Conservation (phyloP, 2,329 filamentous ascomycete species). For the Colletotrichum spaethianum region DNA sequence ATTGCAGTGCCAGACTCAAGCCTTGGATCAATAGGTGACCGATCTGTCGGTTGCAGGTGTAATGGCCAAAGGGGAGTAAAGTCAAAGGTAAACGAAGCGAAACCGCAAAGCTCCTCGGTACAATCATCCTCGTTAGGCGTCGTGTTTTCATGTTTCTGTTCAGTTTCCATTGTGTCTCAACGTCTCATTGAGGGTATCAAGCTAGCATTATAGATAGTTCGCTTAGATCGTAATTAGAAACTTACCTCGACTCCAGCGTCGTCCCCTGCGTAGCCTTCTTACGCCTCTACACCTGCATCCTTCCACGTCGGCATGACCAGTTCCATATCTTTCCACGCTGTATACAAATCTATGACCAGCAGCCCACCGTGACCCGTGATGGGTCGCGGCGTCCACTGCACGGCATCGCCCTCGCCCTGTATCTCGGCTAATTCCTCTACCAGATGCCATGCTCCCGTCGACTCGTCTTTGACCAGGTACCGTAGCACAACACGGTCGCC, state of each 20-base stretch:
- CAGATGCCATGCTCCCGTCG: constrained; percentile 52
- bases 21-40: constrained; percentile 32
- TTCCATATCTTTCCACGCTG: background rate
- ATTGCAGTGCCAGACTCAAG: constrained; percentile 41
- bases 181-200: background rate
- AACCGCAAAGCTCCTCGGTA: background rate
- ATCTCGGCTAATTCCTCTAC: constrained; percentile 55
- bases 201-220: constrained; percentile 8
- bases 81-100: background rate
- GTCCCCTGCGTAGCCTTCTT: no score
- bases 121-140: background rate
- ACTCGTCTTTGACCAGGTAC: constrained; percentile 46
- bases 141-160: background rate
- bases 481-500: constrained; percentile 51
- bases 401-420: constrained; percentile 44
- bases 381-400: constrained; percentile 54
- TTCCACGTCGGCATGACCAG: background rate
- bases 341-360: constrained; percentile 40
- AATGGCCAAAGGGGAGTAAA: background rate
- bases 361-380: constrained; percentile 47
- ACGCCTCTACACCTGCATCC: background rate
- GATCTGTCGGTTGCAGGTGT: background rate
- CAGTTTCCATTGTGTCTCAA: background rate
- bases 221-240: background rate
- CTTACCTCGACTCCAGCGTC: background rate